These are phyloP conservation scores for Dalbergia cochinchinensis DNA, from an alignment of 306 rosid genomes.

Conservation along the genomic window DNA sequence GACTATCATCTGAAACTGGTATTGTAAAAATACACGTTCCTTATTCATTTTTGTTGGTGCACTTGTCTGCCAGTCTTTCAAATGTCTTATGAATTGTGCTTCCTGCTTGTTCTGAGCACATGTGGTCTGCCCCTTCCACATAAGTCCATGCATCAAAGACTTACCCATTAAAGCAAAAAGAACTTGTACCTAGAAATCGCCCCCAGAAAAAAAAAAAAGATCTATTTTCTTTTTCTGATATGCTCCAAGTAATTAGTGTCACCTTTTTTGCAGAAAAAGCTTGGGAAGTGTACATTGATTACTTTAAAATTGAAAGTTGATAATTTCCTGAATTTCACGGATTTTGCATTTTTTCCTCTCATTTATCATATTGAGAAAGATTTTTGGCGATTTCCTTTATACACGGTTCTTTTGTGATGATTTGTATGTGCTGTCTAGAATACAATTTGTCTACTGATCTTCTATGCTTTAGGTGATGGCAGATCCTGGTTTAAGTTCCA, in stretches of 20 bases:
- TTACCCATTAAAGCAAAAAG: background rate
- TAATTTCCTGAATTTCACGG: conserved; percentile 42
- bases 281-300: background rate
- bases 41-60: background rate
- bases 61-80: conserved; percentile 12
- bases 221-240: conserved; percentile 7
- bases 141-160: background rate
- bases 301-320: conserved; percentile 36
- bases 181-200: background rate
- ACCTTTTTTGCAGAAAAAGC: conserved; percentile 5
- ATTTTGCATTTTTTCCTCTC: conserved; percentile 7
- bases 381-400: conserved; percentile 20
- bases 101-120: background rate
- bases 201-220: background rate
- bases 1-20: background rate
- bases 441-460: conserved; percentile 35
- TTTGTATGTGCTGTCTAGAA: conserved; percentile 19
- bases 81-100: background rate
- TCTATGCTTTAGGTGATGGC: conserved; percentile 76
- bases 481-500: conserved; percentile 85
- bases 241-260: background rate
- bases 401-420: conserved; percentile 22
- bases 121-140: background rate
- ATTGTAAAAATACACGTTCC: background rate
- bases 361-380: background rate